These are phyloP conservation scores for Tetrastigma voinierianum DNA, from an alignment of 164 flowering plant genomes.

Conservation along the genomic window DNA sequence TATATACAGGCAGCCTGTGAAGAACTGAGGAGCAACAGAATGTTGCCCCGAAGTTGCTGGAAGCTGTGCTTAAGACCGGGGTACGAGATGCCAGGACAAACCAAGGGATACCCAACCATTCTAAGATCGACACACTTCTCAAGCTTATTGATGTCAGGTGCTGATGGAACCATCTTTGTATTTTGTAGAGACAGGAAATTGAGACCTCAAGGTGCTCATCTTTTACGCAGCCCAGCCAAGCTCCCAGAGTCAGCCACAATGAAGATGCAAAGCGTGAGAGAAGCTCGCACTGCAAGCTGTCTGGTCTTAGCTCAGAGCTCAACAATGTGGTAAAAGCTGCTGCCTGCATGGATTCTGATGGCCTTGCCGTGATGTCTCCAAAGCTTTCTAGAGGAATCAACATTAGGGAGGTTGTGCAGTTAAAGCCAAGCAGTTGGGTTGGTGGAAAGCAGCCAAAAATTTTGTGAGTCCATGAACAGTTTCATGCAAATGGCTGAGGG, in stretches of 20 bases:
- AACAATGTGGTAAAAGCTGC: slow-evolving; percentile 87
- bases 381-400: slow-evolving; percentile 62
- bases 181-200: slow-evolving; percentile 94
- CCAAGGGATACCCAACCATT: slow-evolving; percentile 94
- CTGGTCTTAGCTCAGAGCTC: slow-evolving; percentile 74
- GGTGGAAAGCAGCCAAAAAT: slow-evolving; percentile 30
- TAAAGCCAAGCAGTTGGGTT: slow-evolving; percentile 33
- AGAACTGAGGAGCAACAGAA: slow-evolving; percentile 75
- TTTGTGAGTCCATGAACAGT: slow-evolving; percentile 53
- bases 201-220: slow-evolving; percentile 72
- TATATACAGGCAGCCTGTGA: slow-evolving; percentile 72
- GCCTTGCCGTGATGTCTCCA: slow-evolving; percentile 63
- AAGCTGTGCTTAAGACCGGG: slow-evolving; percentile 90
- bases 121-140: slow-evolving; percentile 91
- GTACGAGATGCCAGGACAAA: slow-evolving; percentile 95
- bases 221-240: slow-evolving; percentile 28
- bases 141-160: slow-evolving; percentile 90
- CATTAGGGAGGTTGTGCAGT: slow-evolving; percentile 45
- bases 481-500: slow-evolving; percentile 69
- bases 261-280: slow-evolving; percentile 70
- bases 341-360: slow-evolving; percentile 85
- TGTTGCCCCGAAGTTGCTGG: slow-evolving; percentile 85
- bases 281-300: slow-evolving; percentile 85
- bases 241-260: slow-evolving; percentile 24
- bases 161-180: slow-evolving; percentile 97